These are phyloP conservation scores for Hygrophorus pudorinus DNA, from an alignment of 768 basidiomycete species.

Conservation along the genomic window DNA sequence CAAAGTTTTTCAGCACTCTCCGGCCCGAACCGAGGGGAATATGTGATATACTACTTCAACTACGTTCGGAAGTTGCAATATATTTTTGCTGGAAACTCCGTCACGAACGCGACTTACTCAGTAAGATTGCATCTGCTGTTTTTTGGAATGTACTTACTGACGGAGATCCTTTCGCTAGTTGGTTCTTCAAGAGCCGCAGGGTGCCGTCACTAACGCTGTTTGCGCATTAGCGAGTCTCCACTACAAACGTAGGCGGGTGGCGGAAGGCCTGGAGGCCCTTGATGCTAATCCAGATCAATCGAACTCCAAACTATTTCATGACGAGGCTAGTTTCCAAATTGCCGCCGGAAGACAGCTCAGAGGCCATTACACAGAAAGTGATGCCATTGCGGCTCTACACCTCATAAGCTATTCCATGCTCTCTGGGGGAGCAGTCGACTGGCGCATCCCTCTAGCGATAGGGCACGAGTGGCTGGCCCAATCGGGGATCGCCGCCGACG, in stretches of 20 bases:
- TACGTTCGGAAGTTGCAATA: slow-evolving; percentile 60
- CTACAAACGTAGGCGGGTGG: slow-evolving; percentile 48
- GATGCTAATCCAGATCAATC: slow-evolving; percentile 45
- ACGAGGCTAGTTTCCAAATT: slow-evolving; percentile 58
- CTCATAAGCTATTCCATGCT: slow-evolving; percentile 66
- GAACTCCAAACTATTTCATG: slow-evolving; percentile 53
- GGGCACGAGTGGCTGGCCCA: slow-evolving; percentile 71
- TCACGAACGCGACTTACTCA: slow-evolving; percentile 55
- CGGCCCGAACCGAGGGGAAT: slow-evolving; percentile 40
- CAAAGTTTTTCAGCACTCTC: slow-evolving; percentile 11
- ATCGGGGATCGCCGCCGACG: slow-evolving; percentile 50
- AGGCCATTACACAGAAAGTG: slow-evolving; percentile 49
- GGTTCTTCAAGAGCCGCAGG: slow-evolving; percentile 55
- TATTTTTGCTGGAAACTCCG: slow-evolving; percentile 50
- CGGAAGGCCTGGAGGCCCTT: slow-evolving; percentile 50
- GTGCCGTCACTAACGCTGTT: slow-evolving; percentile 62
- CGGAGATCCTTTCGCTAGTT: slow-evolving; percentile 24
- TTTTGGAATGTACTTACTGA: neutral
- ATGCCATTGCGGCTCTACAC: slow-evolving; percentile 73
- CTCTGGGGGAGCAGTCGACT: slow-evolving; percentile 57
- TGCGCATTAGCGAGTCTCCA: slow-evolving; percentile 72
- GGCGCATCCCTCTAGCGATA: slow-evolving; percentile 60
- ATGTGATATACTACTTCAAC: slow-evolving; percentile 68
- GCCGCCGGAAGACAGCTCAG: slow-evolving; percentile 42
- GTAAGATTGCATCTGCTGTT: slow-evolving; percentile 30